phyloP scores from a whole-genome alignment of 73 alveolate genomes.

The Paramecium sexaurelia region DNA sequence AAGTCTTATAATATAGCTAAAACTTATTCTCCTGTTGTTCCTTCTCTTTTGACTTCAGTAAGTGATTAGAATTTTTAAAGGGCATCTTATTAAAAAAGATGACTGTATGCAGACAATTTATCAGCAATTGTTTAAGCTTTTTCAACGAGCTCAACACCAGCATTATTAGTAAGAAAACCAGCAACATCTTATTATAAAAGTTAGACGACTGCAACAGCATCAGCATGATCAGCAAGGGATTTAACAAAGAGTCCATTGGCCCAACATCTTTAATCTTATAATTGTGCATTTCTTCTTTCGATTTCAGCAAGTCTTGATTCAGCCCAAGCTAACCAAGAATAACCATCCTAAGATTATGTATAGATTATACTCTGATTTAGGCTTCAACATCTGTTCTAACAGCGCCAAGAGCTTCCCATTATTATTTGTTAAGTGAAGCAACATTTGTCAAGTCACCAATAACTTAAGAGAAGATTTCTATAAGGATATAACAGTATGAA shows the following conservation, averaged over 20 bases:
- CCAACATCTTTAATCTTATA: constrained; percentile 22
- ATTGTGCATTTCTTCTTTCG: constrained; percentile 2
- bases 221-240: constrained; percentile 55
- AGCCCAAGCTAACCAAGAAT: constrained; percentile 47
- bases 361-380: not conserved
- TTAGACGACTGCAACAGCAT: constrained; percentile 46
- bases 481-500: not conserved
- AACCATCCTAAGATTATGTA: not conserved
- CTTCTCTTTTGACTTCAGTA: constrained; percentile 25
- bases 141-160: constrained; percentile 25
- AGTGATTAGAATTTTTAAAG: constrained; percentile 21
- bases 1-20: not conserved
- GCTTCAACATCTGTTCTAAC: constrained; percentile 60
- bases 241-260: constrained; percentile 53
- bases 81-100: constrained; percentile 57
- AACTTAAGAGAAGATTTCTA: constrained; percentile 7
- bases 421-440: constrained; percentile 23
- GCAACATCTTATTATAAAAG: constrained; percentile 47
- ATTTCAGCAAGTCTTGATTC: constrained; percentile 59
- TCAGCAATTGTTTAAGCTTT: constrained; percentile 25
- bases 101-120: constrained; percentile 14
- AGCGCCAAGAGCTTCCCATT: not conserved
- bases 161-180: constrained; percentile 21
- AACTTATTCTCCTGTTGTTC: constrained; percentile 50
- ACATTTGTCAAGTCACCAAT: constrained; percentile 50